Percentiles rank a stretch among this genome's conserved stretches.
Evolutionary conservation across 768 basidiomycete genomes (phyloP).

Genomic region (Psilocybe tampanensis): DNA sequence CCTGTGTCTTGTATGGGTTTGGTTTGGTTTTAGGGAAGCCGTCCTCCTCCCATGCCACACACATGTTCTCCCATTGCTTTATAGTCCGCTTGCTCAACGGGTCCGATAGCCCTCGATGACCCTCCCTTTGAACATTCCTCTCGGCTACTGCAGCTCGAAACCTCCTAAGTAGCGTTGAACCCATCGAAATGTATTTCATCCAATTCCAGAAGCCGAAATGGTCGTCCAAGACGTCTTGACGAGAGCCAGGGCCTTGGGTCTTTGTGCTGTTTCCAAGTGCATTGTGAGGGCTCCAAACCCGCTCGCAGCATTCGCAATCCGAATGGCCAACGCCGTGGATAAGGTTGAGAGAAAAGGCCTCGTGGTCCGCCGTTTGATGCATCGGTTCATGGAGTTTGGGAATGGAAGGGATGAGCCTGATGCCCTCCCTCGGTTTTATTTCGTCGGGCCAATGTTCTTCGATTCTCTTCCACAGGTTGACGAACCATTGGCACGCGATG

Average conservation of each 20-base stretch:
- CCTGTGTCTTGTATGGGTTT: slow-evolving; percentile 9
- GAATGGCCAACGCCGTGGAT: slow-evolving; percentile 24
- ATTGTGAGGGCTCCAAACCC: slow-evolving; percentile 33
- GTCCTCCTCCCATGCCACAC: slow-evolving; percentile 11
- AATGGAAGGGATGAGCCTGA: slow-evolving; percentile 18
- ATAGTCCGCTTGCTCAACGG: background rate
- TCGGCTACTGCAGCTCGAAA: slow-evolving; percentile 11
- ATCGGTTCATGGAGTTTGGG: slow-evolving; percentile 34
- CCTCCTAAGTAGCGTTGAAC: slow-evolving; percentile 1
- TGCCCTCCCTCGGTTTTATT: background rate
- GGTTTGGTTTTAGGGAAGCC: slow-evolving; percentile 6
- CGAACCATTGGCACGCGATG: slow-evolving; percentile 31
- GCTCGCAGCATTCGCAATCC: slow-evolving; percentile 36
- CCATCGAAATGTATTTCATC: slow-evolving; percentile 19
- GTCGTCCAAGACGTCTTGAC: slow-evolving; percentile 35
- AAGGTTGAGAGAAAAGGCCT: slow-evolving; percentile 30
- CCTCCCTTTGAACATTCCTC: slow-evolving; percentile 13
- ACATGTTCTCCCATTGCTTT: slow-evolving; percentile 8
- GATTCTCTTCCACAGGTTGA: slow-evolving; percentile 24
- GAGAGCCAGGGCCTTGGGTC: slow-evolving; percentile 33
- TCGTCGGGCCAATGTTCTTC: slow-evolving; percentile 2
- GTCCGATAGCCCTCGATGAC: slow-evolving; percentile 8
- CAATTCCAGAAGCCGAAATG: slow-evolving; percentile 33
- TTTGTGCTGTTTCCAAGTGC: slow-evolving; percentile 27
- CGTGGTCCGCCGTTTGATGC: slow-evolving; percentile 27